A percentile compares a stretch with the other conserved stretches of the same genome.
Evolutionary conservation across 2,329 filamentous ascomycete species (phyloP).

Genomic region (Trichoderma guizhouense): DNA sequence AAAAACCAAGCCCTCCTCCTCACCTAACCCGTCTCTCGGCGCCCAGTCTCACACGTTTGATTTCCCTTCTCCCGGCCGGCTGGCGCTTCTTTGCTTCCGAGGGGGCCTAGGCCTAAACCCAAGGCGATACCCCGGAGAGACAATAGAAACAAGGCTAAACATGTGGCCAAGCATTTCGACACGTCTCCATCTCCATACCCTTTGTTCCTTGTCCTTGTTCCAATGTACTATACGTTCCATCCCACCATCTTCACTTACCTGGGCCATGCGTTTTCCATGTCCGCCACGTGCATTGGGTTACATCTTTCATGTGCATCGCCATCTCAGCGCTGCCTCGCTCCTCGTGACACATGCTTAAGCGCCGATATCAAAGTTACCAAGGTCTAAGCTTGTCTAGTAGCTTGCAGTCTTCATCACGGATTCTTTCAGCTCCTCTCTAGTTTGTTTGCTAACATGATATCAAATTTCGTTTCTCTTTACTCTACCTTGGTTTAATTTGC

Average conservation of each 20-base stretch:
- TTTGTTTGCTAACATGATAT: background rate
- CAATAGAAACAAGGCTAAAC: background rate
- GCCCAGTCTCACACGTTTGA: slow-evolving; percentile 18
- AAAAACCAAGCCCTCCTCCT: background rate
- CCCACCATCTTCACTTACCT: background rate
- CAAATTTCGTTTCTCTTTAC: slow-evolving; percentile 2
- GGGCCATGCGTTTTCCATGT: background rate
- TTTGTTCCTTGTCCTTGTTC: background rate
- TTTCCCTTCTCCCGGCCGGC: slow-evolving; percentile 10
- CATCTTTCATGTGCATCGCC: slow-evolving; percentile 3
- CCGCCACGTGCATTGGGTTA: slow-evolving; percentile 12
- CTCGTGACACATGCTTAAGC: background rate
- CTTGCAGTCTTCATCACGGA: background rate
- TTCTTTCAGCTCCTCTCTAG: background rate
- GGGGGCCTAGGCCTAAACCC: background rate
- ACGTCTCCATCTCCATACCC: background rate
- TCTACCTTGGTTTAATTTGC: slow-evolving; percentile 7
- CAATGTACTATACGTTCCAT: background rate
- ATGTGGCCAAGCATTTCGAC: slow-evolving; percentile 1
- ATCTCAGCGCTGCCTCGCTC: background rate
- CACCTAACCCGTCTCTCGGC: background rate
- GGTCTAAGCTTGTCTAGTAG: background rate
- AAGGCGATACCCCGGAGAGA: background rate
- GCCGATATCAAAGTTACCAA: background rate
- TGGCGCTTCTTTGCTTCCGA: background rate